phyloP scores from a whole-genome alignment of 352 stramenopile species.

The Thraustotheca clavata region DNA sequence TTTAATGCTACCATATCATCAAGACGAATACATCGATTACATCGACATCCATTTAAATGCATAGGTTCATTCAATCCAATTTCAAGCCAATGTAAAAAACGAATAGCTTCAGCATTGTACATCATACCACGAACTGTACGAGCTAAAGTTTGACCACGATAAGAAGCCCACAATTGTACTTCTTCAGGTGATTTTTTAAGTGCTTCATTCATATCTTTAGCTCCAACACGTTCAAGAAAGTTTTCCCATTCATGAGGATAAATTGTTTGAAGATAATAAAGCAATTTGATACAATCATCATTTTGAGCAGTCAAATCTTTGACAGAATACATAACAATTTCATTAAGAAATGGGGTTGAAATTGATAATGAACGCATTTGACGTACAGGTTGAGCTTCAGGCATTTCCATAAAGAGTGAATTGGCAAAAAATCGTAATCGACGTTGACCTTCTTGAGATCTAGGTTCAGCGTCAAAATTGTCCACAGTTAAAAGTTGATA shows the following conservation, averaged over 20 bases:
- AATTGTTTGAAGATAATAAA: slow-evolving; percentile 19
- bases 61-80: slow-evolving; percentile 19
- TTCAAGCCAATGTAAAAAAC: slow-evolving; percentile 19
- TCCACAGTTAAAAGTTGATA: slow-evolving; percentile 23
- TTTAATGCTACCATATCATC: slow-evolving; percentile 20
- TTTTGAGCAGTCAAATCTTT: slow-evolving; percentile 13
- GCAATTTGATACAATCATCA: slow-evolving; percentile 19
- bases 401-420: slow-evolving; percentile 22
- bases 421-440: slow-evolving; percentile 19
- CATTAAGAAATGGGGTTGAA: slow-evolving; percentile 8
- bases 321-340: slow-evolving; percentile 19
- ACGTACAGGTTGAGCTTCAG: not conserved
- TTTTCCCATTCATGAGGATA: slow-evolving; percentile 17
- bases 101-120: slow-evolving; percentile 13
- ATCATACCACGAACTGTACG: slow-evolving; percentile 21
- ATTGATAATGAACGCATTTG: slow-evolving; percentile 16
- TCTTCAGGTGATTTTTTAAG: slow-evolving; percentile 17
- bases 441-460: slow-evolving; percentile 18
- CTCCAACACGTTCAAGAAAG: slow-evolving; percentile 9
- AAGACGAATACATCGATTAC: slow-evolving; percentile 6
- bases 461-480: slow-evolving; percentile 24
- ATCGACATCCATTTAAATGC: slow-evolving; percentile 11
- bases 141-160: slow-evolving; percentile 16
- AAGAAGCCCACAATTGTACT: slow-evolving; percentile 19
- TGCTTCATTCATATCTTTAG: slow-evolving; percentile 17